These are phyloP conservation scores for Pochonia chlamydosporia DNA, from an alignment of 2,329 filamentous ascomycete species.

Conservation along the genomic window DNA sequence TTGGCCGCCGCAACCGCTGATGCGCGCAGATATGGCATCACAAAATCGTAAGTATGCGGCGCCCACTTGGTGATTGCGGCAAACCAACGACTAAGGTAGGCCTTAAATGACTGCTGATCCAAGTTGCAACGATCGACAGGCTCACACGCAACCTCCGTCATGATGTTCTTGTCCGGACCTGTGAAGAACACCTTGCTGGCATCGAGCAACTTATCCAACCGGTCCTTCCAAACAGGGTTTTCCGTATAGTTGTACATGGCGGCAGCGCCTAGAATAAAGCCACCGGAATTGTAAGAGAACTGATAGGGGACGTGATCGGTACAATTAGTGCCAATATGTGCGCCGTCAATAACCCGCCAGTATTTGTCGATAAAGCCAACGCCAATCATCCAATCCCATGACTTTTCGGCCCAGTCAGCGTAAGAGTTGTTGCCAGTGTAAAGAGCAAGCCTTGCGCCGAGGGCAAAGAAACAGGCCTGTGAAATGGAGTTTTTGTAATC, in stretches of 20 bases:
- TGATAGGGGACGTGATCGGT: slow-evolving; percentile 53
- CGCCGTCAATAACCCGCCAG: slow-evolving; percentile 59
- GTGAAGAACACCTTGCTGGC: slow-evolving; percentile 50
- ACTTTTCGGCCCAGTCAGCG: slow-evolving; percentile 66
- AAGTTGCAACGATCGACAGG: slow-evolving; percentile 53
- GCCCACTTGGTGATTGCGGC: slow-evolving; percentile 58
- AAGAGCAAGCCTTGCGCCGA: slow-evolving; percentile 62
- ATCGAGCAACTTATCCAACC: slow-evolving; percentile 51
- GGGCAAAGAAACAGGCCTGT: slow-evolving; percentile 56
- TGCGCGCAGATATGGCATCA: slow-evolving; percentile 47
- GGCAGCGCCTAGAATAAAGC: slow-evolving; percentile 59
- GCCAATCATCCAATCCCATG: slow-evolving; percentile 62
- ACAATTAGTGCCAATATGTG: slow-evolving; percentile 52
- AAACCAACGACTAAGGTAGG: slow-evolving; percentile 57
- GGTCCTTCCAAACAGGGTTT: slow-evolving; percentile 48
- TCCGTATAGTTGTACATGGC: slow-evolving; percentile 62
- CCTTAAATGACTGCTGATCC: slow-evolving; percentile 60
- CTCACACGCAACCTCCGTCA: slow-evolving; percentile 64
- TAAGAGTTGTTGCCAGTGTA: slow-evolving; percentile 78
- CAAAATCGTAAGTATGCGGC: slow-evolving; percentile 46
- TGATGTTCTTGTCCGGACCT: slow-evolving; percentile 45
- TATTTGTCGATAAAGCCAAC: slow-evolving; percentile 53
- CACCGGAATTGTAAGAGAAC: slow-evolving; percentile 65
- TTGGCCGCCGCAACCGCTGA: slow-evolving; percentile 52
- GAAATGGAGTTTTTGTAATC: slow-evolving; percentile 68